These are phyloP conservation scores for Phlyctochytrium planicorne DNA, from an alignment of 192 early-diverging fungal genomes.

Conservation along the genomic window DNA sequence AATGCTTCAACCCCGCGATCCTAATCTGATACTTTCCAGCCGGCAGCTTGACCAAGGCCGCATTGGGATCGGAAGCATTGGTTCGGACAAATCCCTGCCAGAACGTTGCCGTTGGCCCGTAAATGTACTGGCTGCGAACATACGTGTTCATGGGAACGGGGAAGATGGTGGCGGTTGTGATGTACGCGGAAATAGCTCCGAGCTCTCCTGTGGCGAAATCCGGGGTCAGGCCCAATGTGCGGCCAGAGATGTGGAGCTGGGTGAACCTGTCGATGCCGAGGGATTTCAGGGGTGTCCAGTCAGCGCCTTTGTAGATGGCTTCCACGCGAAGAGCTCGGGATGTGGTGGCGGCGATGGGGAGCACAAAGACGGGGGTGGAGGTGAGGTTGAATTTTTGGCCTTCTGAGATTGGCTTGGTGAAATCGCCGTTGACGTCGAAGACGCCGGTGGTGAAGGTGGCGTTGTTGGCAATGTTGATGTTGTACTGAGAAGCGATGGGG, in stretches of 20 bases:
- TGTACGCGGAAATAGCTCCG: too few relatives aligned
- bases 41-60: not conserved
- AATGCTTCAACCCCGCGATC: constrained; percentile 2
- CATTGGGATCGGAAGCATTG: not conserved
- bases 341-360: not conserved
- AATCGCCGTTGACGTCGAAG: not conserved
- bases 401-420: not conserved
- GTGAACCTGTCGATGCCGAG: not conserved
- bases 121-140: not conserved
- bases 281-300: not conserved
- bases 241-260: not conserved
- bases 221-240: too few relatives aligned
- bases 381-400: not conserved
- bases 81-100: not conserved
- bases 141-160: not conserved
- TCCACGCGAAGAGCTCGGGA: not conserved
- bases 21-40: not conserved
- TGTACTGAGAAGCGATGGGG: not conserved
- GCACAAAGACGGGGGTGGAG: not conserved
- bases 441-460: not conserved
- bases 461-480: not conserved
- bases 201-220: too few relatives aligned
- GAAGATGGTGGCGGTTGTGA: not conserved
- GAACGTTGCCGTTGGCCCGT: not conserved
- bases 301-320: not conserved